These are phyloP conservation scores for Xylaria sp. DNA, from an alignment of 2,329 filamentous ascomycete species.

Conservation along the genomic window DNA sequence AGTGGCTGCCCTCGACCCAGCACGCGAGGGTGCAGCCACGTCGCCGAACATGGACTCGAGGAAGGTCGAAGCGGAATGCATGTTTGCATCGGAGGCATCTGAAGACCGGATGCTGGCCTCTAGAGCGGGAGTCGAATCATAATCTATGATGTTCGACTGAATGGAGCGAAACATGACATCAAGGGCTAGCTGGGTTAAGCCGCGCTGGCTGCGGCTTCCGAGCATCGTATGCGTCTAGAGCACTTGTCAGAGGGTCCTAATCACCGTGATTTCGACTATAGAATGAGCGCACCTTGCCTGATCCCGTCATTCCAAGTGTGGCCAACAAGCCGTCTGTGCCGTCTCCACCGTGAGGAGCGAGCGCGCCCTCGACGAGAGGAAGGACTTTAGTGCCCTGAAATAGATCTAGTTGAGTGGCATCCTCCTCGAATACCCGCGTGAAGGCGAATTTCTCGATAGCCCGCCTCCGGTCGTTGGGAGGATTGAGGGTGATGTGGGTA, in stretches of 20 bases:
- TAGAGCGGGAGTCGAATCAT: constrained; percentile 66
- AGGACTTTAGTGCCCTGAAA: constrained; percentile 84
- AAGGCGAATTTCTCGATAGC: constrained; percentile 95
- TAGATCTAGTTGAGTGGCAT: constrained; percentile 84
- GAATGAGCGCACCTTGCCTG: constrained; percentile 80
- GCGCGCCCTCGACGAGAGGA: constrained; percentile 81
- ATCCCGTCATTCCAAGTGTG: constrained; percentile 93
- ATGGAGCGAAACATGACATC: constrained; percentile 90
- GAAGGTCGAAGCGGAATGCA: constrained; percentile 79
- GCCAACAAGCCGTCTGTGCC: constrained; percentile 91
- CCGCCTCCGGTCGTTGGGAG: constrained; percentile 85
- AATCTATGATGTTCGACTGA: constrained; percentile 75
- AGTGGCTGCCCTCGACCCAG: constrained; percentile 73
- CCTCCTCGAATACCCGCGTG: constrained; percentile 91
- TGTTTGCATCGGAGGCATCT: constrained; percentile 82
- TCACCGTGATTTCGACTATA: background rate
- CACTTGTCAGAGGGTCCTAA: constrained; percentile 18
- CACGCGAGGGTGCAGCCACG: constrained; percentile 63
- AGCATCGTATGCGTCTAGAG: constrained; percentile 92
- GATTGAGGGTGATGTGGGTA: constrained; percentile 80
- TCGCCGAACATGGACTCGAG: constrained; percentile 84
- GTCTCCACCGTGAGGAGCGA: constrained; percentile 77
- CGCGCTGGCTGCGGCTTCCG: constrained; percentile 85
- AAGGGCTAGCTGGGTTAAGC: constrained; percentile 89
- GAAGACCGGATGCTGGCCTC: constrained; percentile 80